These are phyloP conservation scores for Thamnidium elegans DNA, from an alignment of 192 early-diverging fungal species.

Conservation along the genomic window DNA sequence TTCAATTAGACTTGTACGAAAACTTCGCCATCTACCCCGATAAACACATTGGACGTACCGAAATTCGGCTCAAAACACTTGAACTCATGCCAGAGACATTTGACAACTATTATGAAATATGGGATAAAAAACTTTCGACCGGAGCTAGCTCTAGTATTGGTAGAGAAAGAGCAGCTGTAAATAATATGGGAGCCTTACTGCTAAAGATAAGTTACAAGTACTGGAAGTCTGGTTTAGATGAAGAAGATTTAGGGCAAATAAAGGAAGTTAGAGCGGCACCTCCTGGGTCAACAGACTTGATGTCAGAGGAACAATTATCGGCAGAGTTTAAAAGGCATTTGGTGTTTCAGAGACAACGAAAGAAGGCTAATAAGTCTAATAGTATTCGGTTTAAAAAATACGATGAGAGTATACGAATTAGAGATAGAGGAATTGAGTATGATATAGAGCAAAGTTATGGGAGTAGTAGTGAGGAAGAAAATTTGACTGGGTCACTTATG, in stretches of 20 bases:
- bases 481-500: constrained; percentile 7
- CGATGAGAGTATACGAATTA: neutral
- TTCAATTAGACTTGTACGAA: constrained; percentile 69
- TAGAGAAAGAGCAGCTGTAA: constrained; percentile 18
- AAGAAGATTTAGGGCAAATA: neutral
- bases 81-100: constrained; percentile 66
- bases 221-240: neutral
- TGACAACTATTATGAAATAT: constrained; percentile 72
- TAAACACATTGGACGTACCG: constrained; percentile 62
- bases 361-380: neutral
- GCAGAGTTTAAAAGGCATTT: constrained; percentile 16
- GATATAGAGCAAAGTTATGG: neutral
- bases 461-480: neutral
- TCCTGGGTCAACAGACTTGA: neutral
- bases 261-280: neutral
- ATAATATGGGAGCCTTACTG: constrained; percentile 68
- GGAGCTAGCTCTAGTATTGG: constrained; percentile 59
- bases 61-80: constrained; percentile 59
- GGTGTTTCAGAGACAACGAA: constrained; percentile 8
- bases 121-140: constrained; percentile 64
- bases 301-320: constrained; percentile 13
- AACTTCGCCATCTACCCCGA: constrained; percentile 59
- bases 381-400: constrained; percentile 13
- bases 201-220: constrained; percentile 40
- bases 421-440: neutral